Percentiles rank a stretch among this genome's conserved stretches.
These are phyloP conservation scores for Auxenochlorella pyrenoidosa DNA, from an alignment of 139 green algal species.

Conservation along the genomic window DNA sequence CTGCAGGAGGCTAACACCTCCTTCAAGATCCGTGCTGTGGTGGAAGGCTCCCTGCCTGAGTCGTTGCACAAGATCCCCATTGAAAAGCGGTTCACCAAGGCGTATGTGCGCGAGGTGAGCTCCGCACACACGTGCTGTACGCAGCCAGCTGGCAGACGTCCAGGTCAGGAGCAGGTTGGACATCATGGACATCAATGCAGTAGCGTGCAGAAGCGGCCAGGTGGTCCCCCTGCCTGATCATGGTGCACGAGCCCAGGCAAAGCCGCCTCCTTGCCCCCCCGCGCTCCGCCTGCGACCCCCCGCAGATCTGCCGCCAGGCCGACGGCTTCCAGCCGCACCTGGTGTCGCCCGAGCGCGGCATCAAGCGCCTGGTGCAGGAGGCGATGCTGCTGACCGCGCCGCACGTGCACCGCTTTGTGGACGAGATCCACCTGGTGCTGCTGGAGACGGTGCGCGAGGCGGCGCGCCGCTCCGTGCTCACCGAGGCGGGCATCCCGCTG, in stretches of 20 bases:
- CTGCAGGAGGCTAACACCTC: conserved; percentile 76
- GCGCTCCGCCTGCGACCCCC: not conserved
- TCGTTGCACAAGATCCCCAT: conserved; percentile 76
- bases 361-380: conserved; percentile 76
- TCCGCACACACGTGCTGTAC: no score
- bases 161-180: no score
- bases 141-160: no score
- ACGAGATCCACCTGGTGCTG: conserved; percentile 61
- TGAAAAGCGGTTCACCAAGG: conserved; percentile 87
- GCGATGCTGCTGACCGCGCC: conserved; percentile 65
- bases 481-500: conserved; percentile 26
- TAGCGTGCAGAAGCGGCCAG: no score
- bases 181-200: no score
- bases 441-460: conserved; percentile 42
- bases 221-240: no score
- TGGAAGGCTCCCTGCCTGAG: conserved; percentile 57
- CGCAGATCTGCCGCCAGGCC: conserved; percentile 79
- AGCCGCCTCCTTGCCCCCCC: not conserved
- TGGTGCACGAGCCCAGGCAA: not conserved
- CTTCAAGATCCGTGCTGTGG: conserved; percentile 73
- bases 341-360: conserved; percentile 87
- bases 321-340: conserved; percentile 91
- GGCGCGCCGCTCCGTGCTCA: conserved; percentile 36
- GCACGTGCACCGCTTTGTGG: conserved; percentile 72
- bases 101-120: conserved; percentile 43